phyloP scores from a whole-genome alignment of 2,329 filamentous ascomycete species.

The Colletotrichum filicis region DNA sequence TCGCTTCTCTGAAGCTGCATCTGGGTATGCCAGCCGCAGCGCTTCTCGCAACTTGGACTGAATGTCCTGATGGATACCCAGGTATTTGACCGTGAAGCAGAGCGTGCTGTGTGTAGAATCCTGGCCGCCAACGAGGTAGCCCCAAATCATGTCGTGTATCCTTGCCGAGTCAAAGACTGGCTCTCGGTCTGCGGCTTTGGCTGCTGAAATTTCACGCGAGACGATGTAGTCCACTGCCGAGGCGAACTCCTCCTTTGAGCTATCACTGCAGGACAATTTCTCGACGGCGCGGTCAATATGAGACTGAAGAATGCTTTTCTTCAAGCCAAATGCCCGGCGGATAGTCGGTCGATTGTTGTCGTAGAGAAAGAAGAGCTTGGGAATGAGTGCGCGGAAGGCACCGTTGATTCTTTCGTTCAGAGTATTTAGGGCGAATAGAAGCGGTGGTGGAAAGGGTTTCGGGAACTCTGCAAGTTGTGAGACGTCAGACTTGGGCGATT shows the following conservation, averaged over 20 bases:
- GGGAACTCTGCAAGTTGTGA: background rate
- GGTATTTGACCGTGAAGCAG: constrained; percentile 42
- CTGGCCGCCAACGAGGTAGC: constrained; percentile 41
- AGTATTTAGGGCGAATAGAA: background rate
- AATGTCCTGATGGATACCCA: constrained; percentile 37
- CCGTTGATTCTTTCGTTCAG: background rate
- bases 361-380: background rate
- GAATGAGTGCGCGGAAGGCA: background rate
- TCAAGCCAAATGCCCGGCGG: background rate
- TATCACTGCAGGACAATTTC: background rate
- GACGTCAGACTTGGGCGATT: background rate
- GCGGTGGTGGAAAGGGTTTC: background rate
- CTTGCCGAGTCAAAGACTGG: background rate
- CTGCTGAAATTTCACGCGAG: background rate
- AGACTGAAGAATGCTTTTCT: background rate
- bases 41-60: constrained; percentile 42
- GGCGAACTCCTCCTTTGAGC: background rate
- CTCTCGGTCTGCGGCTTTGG: background rate
- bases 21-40: constrained; percentile 37
- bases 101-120: constrained; percentile 39
- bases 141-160: constrained; percentile 24
- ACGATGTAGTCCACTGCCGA: constrained; percentile 9
- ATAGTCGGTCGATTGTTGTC: background rate
- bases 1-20: constrained; percentile 36
- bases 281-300: background rate